phyloP scores from a whole-genome alignment of 495 filamentous ascomycete genomes.

The Trichoderma virens region DNA sequence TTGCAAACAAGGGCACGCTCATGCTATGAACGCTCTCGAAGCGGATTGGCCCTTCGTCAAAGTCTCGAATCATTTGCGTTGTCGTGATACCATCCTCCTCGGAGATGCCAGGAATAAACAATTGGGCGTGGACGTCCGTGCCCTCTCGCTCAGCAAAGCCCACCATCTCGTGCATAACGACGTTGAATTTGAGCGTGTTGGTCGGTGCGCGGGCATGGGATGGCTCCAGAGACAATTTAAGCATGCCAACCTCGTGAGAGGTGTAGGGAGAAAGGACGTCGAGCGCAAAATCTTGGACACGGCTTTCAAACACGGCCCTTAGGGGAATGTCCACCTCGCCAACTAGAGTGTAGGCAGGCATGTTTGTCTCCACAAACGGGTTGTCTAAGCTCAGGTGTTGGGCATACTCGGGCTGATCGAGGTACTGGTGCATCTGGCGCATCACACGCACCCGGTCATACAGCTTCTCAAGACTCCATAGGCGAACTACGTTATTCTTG shows the following conservation, averaged over 20 bases:
- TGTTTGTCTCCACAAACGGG: constrained; percentile 81
- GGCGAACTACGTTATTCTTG: constrained; percentile 73
- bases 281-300: constrained; percentile 87
- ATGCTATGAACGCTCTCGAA: constrained; percentile 99
- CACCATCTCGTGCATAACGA: constrained; percentile 95
- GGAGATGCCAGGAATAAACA: constrained; percentile 87
- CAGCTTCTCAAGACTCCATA: constrained; percentile 93
- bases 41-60: constrained; percentile 87
- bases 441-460: constrained; percentile 79
- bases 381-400: constrained; percentile 72
- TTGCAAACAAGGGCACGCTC: constrained; percentile 84
- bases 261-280: constrained; percentile 93
- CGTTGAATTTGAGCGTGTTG: constrained; percentile 93
- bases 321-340: constrained; percentile 93
- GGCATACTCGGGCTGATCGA: constrained; percentile 87
- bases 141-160: constrained; percentile 96
- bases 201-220: constrained; percentile 89
- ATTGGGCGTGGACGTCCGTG: constrained; percentile 88
- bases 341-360: constrained; percentile 85
- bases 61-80: constrained; percentile 88
- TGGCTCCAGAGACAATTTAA: constrained; percentile 85
- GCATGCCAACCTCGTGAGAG: constrained; percentile 75
- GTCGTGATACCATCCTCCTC: constrained; percentile 90
- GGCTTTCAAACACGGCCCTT: constrained; percentile 86
- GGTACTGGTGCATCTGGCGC: constrained; percentile 94